phyloP scores from a whole-genome alignment of 73 alveolate genomes.

The Tetrahymena malaccensis region DNA sequence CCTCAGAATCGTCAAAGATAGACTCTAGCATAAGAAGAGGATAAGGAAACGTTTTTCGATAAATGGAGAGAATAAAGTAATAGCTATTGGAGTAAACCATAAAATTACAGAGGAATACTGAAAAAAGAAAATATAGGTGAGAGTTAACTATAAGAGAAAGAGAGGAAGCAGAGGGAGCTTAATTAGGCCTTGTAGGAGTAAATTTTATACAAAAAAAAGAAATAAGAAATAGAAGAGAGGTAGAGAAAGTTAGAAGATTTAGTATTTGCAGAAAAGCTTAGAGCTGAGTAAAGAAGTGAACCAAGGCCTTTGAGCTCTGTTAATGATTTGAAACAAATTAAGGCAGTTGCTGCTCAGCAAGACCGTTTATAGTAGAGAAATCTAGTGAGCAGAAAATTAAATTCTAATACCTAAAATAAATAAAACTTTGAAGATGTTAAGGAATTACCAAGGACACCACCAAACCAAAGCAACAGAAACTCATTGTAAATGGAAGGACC shows the following conservation, averaged over 20 bases:
- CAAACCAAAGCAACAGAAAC: background rate
- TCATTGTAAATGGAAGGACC: background rate
- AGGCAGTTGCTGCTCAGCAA: background rate
- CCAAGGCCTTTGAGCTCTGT: background rate
- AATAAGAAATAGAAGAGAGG: background rate
- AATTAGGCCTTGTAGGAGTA: background rate
- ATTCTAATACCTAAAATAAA: background rate
- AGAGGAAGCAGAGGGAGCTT: background rate
- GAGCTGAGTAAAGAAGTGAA: background rate
- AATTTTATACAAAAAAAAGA: background rate
- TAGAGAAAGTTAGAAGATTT: background rate
- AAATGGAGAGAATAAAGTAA: background rate
- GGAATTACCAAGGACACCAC: background rate
- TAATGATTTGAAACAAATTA: background rate
- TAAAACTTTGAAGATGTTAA: background rate
- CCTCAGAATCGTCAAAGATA: background rate
- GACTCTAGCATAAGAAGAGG: background rate
- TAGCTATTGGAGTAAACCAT: background rate
- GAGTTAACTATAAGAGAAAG: background rate
- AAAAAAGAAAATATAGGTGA: background rate
- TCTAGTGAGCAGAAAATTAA: background rate
- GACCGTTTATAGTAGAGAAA: background rate
- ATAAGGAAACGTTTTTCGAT: background rate
- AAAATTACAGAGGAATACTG: background rate
- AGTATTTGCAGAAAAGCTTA: background rate